Percentiles rank a stretch among this genome's conserved stretches.
phyloP scores from a whole-genome alignment of 192 early-diverging fungal genomes.

The Gigaspora rosea region DNA sequence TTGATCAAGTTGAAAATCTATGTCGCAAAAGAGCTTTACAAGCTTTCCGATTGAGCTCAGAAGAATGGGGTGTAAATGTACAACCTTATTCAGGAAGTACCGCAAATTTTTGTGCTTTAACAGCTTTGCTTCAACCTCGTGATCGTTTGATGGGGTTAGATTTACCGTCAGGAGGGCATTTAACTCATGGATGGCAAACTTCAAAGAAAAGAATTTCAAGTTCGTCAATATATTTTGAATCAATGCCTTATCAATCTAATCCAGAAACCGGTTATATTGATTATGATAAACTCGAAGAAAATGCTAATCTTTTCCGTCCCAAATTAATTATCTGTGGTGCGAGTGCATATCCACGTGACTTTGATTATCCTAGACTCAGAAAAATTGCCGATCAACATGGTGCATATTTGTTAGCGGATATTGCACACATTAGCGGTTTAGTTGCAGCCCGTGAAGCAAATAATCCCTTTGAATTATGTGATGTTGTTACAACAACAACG shows the following conservation, averaged over 20 bases:
- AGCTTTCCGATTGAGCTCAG: constrained; percentile 86
- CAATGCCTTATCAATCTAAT: constrained; percentile 97
- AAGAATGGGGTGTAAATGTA: constrained; percentile 99
- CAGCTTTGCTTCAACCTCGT: constrained; percentile 91
- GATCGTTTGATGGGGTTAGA: constrained; percentile 99
- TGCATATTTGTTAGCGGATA: constrained; percentile 97
- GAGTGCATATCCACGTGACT: constrained; percentile 97
- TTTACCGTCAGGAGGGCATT: constrained; percentile 98
- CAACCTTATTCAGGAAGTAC: constrained; percentile 99
- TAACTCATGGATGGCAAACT: constrained; percentile 99
- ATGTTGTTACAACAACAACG: constrained; percentile 99
- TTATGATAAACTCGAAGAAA: constrained; percentile 93
- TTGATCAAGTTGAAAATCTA: constrained; percentile 94
- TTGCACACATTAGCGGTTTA: constrained; percentile 98
- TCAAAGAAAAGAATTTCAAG: constrained; percentile 99
- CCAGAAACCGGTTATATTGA: constrained; percentile 85
- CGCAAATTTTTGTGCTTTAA: constrained; percentile 98
- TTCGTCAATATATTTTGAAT: constrained; percentile 99
- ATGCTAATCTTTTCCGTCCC: constrained; percentile 93
- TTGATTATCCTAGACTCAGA: constrained; percentile 96
- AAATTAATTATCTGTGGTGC: constrained; percentile 99
- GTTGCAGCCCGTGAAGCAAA: constrained; percentile 88
- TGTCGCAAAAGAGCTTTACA: constrained; percentile 94
- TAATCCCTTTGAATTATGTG: constrained; percentile 96
- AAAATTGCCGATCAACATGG: constrained; percentile 96